These are phyloP conservation scores for Candida sonorensis DNA, from an alignment of 805 yeast species.

Conservation along the genomic window DNA sequence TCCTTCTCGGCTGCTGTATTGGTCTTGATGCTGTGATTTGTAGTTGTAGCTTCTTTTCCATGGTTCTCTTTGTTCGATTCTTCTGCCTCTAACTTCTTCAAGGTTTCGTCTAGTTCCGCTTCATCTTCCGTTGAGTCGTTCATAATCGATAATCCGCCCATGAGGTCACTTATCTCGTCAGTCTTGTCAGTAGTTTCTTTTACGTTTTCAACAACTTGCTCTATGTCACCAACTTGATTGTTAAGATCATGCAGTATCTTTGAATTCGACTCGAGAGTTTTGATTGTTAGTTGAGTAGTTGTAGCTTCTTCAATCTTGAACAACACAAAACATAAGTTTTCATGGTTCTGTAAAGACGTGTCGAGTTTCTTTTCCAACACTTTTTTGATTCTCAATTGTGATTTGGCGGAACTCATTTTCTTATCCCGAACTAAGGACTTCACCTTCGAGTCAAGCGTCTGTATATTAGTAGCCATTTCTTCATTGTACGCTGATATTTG, in stretches of 20 bases:
- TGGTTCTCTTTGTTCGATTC: constrained; percentile 3
- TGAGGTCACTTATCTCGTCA: constrained; percentile 11
- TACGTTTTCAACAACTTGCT: constrained; percentile 15
- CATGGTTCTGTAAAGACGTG: constrained; percentile 13
- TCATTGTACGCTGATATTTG: constrained; percentile 13
- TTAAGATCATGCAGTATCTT: constrained; percentile 20
- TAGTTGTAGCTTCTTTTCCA: too few relatives aligned
- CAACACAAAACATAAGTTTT: constrained; percentile 16
- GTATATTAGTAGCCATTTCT: constrained; percentile 6
- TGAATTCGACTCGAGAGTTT: constrained; percentile 20
- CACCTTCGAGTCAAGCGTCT: constrained; percentile 8
- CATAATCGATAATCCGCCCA: constrained; percentile 5
- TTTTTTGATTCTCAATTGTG: constrained; percentile 18
- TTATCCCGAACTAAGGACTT: constrained; percentile 11
- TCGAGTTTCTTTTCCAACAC: constrained; percentile 16
- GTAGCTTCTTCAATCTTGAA: constrained; percentile 23
- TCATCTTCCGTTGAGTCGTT: constrained; percentile 13
- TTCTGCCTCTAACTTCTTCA: constrained; percentile 6
- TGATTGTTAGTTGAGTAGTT: constrained; percentile 15
- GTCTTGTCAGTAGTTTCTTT: constrained; percentile 13
- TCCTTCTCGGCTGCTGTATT: too few relatives aligned
- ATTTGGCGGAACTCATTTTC: constrained; percentile 15
- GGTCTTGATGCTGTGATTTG: too few relatives aligned
- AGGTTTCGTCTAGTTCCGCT: constrained; percentile 19
- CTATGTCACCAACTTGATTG: constrained; percentile 14